Evolutionary conservation across 805 yeast genomes (phyloP).

Genomic region (Candida verbasci): DNA sequence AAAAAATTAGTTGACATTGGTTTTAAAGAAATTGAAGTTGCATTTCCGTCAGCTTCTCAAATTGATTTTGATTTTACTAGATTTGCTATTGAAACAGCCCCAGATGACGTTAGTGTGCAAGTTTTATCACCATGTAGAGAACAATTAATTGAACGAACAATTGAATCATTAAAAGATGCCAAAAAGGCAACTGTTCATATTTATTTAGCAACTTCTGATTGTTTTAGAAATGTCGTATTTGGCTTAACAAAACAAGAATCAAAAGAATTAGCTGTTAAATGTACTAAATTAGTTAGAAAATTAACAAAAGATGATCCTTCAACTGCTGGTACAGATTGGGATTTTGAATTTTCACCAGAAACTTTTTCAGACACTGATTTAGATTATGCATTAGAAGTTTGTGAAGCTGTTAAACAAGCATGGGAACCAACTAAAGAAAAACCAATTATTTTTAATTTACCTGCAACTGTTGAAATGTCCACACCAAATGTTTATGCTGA

Average conservation of each 20-base stretch:
- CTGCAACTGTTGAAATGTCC: constrained; percentile 81
- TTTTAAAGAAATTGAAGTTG: constrained; percentile 79
- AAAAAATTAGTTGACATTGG: constrained; percentile 67
- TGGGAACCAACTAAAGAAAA: constrained; percentile 65
- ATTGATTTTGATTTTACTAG: constrained; percentile 78
- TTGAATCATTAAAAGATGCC: constrained; percentile 71
- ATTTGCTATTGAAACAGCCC: constrained; percentile 67
- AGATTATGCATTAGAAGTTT: constrained; percentile 58
- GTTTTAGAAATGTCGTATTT: constrained; percentile 70
- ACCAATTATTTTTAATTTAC: constrained; percentile 76
- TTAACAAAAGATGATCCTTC: constrained; percentile 67
- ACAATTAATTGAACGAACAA: constrained; percentile 64
- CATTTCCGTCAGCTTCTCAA: constrained; percentile 79
- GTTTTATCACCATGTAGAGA: constrained; percentile 75
- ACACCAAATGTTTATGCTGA: constrained; percentile 83
- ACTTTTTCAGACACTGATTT: constrained; percentile 68
- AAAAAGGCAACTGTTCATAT: constrained; percentile 72
- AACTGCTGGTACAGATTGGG: constrained; percentile 57
- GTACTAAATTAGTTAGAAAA: constrained; percentile 57
- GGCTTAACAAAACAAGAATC: constrained; percentile 58
- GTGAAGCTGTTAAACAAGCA: constrained; percentile 71
- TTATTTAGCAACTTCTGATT: constrained; percentile 71
- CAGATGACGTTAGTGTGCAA: constrained; percentile 73
- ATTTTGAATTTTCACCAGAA: constrained; percentile 77
- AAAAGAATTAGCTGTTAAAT: constrained; percentile 55